A percentile compares a stretch with the other conserved stretches of the same genome.
Conservation (phyloP, 441 rosid species). For the Capsella rubella region DNA sequence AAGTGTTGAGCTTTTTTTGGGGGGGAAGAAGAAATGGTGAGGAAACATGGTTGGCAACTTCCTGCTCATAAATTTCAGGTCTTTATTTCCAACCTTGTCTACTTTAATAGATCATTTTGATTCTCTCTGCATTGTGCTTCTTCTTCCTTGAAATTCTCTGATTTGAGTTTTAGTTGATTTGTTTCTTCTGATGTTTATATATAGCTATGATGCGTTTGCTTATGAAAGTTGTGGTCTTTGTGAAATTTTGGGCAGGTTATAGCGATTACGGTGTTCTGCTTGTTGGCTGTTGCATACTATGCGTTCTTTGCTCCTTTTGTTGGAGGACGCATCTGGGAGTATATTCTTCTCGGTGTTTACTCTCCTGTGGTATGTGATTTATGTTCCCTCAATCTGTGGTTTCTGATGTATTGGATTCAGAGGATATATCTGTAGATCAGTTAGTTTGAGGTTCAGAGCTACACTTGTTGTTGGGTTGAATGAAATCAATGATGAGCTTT, state of each 20-base stretch:
- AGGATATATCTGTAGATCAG: not conserved
- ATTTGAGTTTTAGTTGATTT: not conserved
- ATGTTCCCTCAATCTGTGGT: not conserved
- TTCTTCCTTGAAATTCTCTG: not conserved
- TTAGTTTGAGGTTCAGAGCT: too few relatives aligned
- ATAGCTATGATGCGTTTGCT: not conserved
- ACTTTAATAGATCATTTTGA: not conserved
- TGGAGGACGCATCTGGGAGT: slow-evolving; percentile 78
- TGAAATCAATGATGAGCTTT: too few relatives aligned
- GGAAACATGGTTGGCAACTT: slow-evolving; percentile 98
- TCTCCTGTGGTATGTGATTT: slow-evolving; percentile 69
- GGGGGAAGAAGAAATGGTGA: slow-evolving; percentile 62
- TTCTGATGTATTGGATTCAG: not conserved
- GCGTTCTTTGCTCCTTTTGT: slow-evolving; percentile 80
- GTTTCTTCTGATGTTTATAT: not conserved
- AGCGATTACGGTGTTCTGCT: slow-evolving; percentile 81
- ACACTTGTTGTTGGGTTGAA: too few relatives aligned
- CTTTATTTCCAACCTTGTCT: slow-evolving; percentile 6
- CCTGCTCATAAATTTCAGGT: slow-evolving; percentile 98
- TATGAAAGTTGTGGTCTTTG: not conserved
- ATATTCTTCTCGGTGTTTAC: slow-evolving; percentile 54
- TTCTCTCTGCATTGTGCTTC: slow-evolving; percentile 5
- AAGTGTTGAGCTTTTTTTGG: slow-evolving; percentile 7
- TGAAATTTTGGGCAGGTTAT: slow-evolving; percentile 51
- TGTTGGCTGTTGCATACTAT: slow-evolving; percentile 70